phyloP scores from a whole-genome alignment of 768 basidiomycete species.

The Hemileccinum impolitum region DNA sequence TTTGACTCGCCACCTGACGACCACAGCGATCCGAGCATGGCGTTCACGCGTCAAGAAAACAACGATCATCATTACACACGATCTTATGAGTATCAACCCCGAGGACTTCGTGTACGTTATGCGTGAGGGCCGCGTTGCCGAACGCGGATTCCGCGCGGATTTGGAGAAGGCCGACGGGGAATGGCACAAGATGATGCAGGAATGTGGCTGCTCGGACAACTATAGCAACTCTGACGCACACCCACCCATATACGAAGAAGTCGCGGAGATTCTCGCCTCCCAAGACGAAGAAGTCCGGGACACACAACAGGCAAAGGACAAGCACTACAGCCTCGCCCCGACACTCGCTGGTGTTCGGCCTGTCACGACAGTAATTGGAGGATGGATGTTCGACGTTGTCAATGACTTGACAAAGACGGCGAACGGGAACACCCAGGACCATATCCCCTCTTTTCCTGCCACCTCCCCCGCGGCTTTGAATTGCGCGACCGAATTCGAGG shows the following conservation, averaged over 20 bases:
- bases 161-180: constrained; percentile 63
- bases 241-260: constrained; percentile 34
- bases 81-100: constrained; percentile 73
- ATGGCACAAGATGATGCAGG: constrained; percentile 66
- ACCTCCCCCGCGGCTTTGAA: constrained; percentile 18
- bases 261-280: constrained; percentile 48
- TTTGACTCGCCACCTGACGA: constrained; percentile 82
- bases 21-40: constrained; percentile 68
- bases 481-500: constrained; percentile 18
- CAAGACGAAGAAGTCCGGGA: constrained; percentile 38
- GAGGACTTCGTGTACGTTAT: constrained; percentile 93
- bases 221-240: constrained; percentile 32
- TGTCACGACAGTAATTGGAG: constrained; percentile 50
- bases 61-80: constrained; percentile 74
- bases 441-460: constrained; percentile 20
- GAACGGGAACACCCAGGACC: neutral
- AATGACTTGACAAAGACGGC: constrained; percentile 52
- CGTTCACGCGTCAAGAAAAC: constrained; percentile 57
- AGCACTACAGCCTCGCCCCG: constrained; percentile 43
- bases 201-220: constrained; percentile 55
- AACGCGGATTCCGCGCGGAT: constrained; percentile 84
- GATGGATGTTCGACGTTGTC: constrained; percentile 84
- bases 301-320: constrained; percentile 24
- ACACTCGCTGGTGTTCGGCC: constrained; percentile 43
- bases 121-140: constrained; percentile 72